phyloP scores from a whole-genome alignment of 2,329 filamentous ascomycete genomes.

The Cryphonectria parasitica region DNA sequence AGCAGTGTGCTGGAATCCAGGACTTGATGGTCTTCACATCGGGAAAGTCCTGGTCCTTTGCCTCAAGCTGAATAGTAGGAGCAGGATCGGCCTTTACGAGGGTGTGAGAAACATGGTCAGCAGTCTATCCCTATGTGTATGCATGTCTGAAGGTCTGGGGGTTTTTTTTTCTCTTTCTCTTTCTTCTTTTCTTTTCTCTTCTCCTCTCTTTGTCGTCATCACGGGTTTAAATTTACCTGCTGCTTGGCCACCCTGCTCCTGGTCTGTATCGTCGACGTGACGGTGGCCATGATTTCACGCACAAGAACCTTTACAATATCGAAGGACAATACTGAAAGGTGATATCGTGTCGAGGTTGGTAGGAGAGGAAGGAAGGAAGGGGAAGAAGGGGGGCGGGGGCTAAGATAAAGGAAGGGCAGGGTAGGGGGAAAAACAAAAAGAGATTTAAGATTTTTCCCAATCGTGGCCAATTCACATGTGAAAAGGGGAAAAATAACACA shows the following conservation, averaged over 20 bases:
- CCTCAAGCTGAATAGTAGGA: constrained; percentile 20
- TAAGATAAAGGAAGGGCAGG: not conserved
- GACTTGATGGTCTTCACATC: constrained; percentile 53
- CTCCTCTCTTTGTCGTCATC: no score
- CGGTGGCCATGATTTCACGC: constrained; percentile 20
- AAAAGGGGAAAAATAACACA: constrained; percentile 5
- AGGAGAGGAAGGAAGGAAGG: not conserved
- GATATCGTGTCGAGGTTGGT: not conserved
- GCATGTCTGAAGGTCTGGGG: not conserved
- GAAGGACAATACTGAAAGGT: not conserved
- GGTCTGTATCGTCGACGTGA: constrained; percentile 26
- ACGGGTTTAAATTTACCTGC: constrained; percentile 13
- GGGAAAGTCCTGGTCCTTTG: constrained; percentile 40
- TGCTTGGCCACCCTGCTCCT: constrained; percentile 26
- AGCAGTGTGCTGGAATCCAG: constrained; percentile 65
- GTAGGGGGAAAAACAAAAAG: constrained; percentile 5
- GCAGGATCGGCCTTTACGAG: constrained; percentile 16
- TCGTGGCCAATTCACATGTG: not conserved
- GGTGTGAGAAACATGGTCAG: constrained; percentile 1
- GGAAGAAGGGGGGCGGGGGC: not conserved
- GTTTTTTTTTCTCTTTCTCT: not conserved
- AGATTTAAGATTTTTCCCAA: not conserved
- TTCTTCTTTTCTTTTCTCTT: no score
- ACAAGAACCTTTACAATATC: not conserved
- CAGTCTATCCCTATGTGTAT: not conserved